Percentiles rank a stretch among this genome's conserved stretches.
Evolutionary conservation across 148 eudicot genomes (phyloP).

Genomic region (Dysphania ambrosioides): DNA sequence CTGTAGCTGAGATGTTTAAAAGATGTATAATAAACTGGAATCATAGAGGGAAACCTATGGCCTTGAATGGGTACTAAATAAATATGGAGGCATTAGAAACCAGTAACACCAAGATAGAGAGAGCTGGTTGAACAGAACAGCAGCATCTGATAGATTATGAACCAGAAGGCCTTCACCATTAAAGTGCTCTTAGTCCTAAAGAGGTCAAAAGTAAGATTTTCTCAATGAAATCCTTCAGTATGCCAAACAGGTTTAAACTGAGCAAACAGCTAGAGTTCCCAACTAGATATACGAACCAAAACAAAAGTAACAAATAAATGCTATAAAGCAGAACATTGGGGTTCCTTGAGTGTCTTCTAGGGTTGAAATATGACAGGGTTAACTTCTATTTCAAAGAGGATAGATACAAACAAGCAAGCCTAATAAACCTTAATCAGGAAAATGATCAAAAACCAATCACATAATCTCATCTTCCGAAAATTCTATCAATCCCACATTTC

Average conservation of each 20-base stretch:
- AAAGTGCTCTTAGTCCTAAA: neutral
- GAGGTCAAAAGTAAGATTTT: too few species aligned
- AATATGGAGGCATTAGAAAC: neutral
- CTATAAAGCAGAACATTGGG: neutral
- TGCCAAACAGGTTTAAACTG: too few species aligned
- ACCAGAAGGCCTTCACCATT: neutral
- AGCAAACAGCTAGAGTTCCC: neutral
- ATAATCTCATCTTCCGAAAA: neutral
- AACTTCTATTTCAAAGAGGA: neutral
- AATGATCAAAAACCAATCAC: neutral
- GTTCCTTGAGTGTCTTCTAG: neutral
- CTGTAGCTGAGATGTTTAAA: neutral
- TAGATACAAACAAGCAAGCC: neutral
- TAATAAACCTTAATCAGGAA: neutral
- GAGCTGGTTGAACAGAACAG: neutral
- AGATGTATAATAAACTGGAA: neutral
- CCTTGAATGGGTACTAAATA: neutral
- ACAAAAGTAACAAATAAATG: neutral
- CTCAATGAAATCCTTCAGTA: too few species aligned
- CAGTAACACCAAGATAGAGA: neutral
- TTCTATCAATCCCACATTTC: neutral
- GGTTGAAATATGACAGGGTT: neutral
- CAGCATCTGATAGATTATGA: neutral
- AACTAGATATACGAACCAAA: neutral
- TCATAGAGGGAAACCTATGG: neutral